A percentile compares a stretch with the other conserved stretches of the same genome.
phyloP scores from a whole-genome alignment of 441 rosid genomes.

The Pelargonium citronellum region DNA sequence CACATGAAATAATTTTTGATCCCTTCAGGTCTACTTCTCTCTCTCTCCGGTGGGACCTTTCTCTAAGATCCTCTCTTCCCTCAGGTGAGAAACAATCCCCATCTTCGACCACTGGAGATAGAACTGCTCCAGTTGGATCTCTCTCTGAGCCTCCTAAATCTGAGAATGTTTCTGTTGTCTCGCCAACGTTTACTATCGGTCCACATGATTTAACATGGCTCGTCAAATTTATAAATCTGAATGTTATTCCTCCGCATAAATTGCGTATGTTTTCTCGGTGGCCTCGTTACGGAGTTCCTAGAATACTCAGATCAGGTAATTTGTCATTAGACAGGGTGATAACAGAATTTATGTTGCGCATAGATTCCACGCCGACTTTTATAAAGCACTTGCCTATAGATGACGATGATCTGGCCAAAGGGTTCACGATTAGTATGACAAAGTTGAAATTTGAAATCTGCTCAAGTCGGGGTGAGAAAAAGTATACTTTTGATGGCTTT shows the following conservation, averaged over 20 bases:
- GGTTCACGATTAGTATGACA: constrained; percentile 69
- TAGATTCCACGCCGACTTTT: constrained; percentile 70
- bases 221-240: constrained; percentile 70
- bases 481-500: constrained; percentile 77
- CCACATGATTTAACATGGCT: constrained; percentile 99
- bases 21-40: constrained; percentile 96
- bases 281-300: constrained; percentile 92
- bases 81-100: constrained; percentile 32
- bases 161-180: constrained; percentile 38
- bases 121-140: constrained; percentile 29
- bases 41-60: constrained; percentile 81
- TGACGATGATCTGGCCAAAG: constrained; percentile 92
- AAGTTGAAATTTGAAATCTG: constrained; percentile 82
- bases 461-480: constrained; percentile 84
- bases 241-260: constrained; percentile 91
- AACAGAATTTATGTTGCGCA: constrained; percentile 92
- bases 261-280: constrained; percentile 84
- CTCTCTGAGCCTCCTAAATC: constrained; percentile 37
- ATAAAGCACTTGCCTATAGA: constrained; percentile 74
- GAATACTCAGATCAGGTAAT: constrained; percentile 79
- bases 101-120: constrained; percentile 37
- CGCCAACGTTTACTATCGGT: constrained; percentile 72
- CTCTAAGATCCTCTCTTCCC: constrained; percentile 53
- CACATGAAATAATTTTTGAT: constrained; percentile 81
- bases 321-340: constrained; percentile 85